Evolutionary conservation across 768 basidiomycete genomes (phyloP).

Genomic region (Serendipita vermifera): DNA sequence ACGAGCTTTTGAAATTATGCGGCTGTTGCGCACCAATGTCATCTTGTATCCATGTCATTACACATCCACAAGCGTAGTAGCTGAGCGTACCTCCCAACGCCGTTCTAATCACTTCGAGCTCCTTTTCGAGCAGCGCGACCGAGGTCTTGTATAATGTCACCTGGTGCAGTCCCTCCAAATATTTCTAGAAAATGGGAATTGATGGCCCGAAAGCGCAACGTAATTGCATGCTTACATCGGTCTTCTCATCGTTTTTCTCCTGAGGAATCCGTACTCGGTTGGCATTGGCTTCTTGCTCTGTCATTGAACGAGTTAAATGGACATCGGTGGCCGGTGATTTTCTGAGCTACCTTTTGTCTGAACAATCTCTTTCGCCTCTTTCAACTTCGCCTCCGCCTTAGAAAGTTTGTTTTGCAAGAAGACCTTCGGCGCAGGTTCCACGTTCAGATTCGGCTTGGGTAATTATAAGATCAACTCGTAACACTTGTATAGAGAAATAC

Average conservation of each 20-base stretch:
- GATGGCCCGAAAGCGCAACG: no score
- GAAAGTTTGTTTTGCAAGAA: constrained; percentile 69
- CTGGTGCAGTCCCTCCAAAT: constrained; percentile 52
- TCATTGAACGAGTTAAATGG: neutral
- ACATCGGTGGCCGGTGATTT: constrained; percentile 3
- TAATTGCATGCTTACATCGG: constrained; percentile 42
- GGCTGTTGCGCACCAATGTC: constrained; percentile 60
- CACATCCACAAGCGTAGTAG: neutral
- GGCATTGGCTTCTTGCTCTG: constrained; percentile 46
- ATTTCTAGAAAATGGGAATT: no score
- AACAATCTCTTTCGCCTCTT: constrained; percentile 46
- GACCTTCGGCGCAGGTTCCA: constrained; percentile 59
- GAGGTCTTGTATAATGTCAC: constrained; percentile 41
- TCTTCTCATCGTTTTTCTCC: constrained; percentile 45
- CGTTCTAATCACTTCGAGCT: constrained; percentile 44
- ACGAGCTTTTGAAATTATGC: constrained; percentile 72
- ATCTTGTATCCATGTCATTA: constrained; percentile 29
- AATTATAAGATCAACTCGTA: neutral
- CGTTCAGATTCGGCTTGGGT: constrained; percentile 42
- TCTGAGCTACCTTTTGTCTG: constrained; percentile 44
- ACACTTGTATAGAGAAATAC: constrained; percentile 27
- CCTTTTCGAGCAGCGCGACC: constrained; percentile 45
- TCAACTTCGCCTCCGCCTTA: constrained; percentile 45
- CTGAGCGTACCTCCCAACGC: constrained; percentile 48
- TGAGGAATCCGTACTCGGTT: constrained; percentile 26